Conservation (phyloP, 306 rosid genomes). For the Malus domestica region DNA sequence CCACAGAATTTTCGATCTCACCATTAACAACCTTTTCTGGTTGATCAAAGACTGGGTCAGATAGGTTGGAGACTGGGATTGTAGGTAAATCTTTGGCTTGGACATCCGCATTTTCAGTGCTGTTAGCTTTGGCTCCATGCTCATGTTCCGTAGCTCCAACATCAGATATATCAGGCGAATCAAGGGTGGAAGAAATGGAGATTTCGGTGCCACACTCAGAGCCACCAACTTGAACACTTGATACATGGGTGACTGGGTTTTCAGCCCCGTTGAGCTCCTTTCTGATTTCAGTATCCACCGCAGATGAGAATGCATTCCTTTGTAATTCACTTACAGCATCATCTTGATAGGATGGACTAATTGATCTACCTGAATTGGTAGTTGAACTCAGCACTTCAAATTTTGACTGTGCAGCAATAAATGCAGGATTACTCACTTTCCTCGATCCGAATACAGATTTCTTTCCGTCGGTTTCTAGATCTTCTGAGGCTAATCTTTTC, state of each 20-base stretch:
- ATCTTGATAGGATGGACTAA: conserved; percentile 37
- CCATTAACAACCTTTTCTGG: conserved; percentile 27
- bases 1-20: conserved; percentile 23
- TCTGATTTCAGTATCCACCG: conserved; percentile 28
- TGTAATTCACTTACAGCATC: conserved; percentile 46
- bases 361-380: conserved; percentile 31
- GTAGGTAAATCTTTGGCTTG: conserved; percentile 23
- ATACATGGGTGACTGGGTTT: conserved; percentile 36
- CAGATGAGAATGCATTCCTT: conserved; percentile 26
- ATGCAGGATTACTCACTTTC: conserved; percentile 60
- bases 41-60: conserved; percentile 23
- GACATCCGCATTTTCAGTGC: conserved; percentile 14
- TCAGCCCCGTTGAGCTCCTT: conserved; percentile 39
- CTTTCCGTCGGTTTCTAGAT: conserved; percentile 63
- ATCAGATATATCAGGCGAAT: conserved; percentile 77
- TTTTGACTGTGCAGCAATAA: conserved; percentile 68
- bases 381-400: conserved; percentile 55
- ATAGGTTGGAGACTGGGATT: conserved; percentile 19
- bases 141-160: conserved; percentile 41
- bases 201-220: conserved; percentile 83
- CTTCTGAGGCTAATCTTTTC: conserved; percentile 53
- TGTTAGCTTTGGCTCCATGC: conserved; percentile 37
- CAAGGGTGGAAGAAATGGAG: conserved; percentile 79
- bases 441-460: conserved; percentile 50
- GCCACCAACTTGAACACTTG: conserved; percentile 45